Conservation (phyloP, 345 rosid species). For the Passiflora organensis region DNA sequence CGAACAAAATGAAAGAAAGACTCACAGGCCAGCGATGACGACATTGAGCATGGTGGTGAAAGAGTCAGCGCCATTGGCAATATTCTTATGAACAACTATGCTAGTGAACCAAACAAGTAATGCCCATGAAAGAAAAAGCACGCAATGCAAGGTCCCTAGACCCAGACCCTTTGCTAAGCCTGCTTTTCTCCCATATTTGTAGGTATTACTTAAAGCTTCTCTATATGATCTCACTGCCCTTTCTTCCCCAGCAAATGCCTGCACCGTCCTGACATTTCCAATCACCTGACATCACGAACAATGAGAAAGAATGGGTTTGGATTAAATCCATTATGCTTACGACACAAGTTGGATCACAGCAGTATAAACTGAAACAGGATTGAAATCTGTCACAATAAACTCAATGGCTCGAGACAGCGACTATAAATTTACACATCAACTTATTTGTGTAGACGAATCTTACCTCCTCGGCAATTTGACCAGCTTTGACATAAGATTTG, state of each 20-base stretch:
- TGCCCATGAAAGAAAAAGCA: slow-evolving; percentile 72
- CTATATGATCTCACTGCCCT: slow-evolving; percentile 57
- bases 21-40: slow-evolving; percentile 81
- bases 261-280: slow-evolving; percentile 69
- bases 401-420: neutral
- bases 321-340: too few species aligned
- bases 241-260: slow-evolving; percentile 75
- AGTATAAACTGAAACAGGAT: neutral
- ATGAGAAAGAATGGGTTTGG: neutral
- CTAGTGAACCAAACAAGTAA: slow-evolving; percentile 77
- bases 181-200: slow-evolving; percentile 51
- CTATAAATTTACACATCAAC: too few species aligned
- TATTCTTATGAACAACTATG: slow-evolving; percentile 56
- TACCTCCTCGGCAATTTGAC: slow-evolving; percentile 79
- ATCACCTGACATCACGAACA: slow-evolving; percentile 37
- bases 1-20: too few species aligned
- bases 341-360: too few species aligned
- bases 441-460: too few species aligned
- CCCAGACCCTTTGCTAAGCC: slow-evolving; percentile 77
- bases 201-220: slow-evolving; percentile 44
- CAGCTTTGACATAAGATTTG: slow-evolving; percentile 79
- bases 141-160: slow-evolving; percentile 57
- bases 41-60: slow-evolving; percentile 72
- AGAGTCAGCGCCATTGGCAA: slow-evolving; percentile 65
- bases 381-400: neutral